Evolutionary conservation across 1,284 basidiomycete genomes (phyloP).

Genomic region (Cryptococcus sp.): DNA sequence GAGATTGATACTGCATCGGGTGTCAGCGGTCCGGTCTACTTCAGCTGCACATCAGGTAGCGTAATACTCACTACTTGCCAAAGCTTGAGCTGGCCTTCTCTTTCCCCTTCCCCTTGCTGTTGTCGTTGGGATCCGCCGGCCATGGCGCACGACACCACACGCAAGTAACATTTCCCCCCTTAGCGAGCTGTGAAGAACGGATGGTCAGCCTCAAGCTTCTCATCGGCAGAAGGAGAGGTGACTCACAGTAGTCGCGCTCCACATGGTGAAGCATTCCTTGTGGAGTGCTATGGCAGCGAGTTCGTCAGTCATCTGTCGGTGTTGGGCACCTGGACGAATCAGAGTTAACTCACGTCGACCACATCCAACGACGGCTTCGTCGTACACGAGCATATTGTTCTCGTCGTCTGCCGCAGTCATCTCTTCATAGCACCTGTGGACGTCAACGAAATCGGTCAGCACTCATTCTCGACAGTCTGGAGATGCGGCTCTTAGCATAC

Average conservation of each 20-base stretch:
- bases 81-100: not conserved
- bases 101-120: constrained; percentile 5
- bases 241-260: constrained; percentile 29
- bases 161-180: constrained; percentile 29
- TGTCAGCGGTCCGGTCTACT: not conserved
- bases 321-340: not conserved
- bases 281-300: constrained; percentile 30
- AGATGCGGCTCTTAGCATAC: constrained; percentile 25
- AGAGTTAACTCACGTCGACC: constrained; percentile 32
- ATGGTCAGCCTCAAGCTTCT: not conserved
- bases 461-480: not conserved
- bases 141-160: constrained; percentile 38
- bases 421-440: constrained; percentile 34
- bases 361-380: constrained; percentile 29
- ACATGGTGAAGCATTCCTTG: constrained; percentile 35
- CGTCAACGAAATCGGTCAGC: not conserved
- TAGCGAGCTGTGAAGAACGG: constrained; percentile 7
- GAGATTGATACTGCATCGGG: constrained; percentile 31
- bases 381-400: constrained; percentile 24
- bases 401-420: constrained; percentile 30
- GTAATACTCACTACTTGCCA: constrained; percentile 22
- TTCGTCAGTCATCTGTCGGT: not conserved
- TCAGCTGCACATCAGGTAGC: constrained; percentile 8
- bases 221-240: not conserved
- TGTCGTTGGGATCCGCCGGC: constrained; percentile 5